A percentile compares a stretch with the other conserved stretches of the same genome.
phyloP scores from a whole-genome alignment of 2,329 filamentous ascomycete species.

The Neonectria ditissima region DNA sequence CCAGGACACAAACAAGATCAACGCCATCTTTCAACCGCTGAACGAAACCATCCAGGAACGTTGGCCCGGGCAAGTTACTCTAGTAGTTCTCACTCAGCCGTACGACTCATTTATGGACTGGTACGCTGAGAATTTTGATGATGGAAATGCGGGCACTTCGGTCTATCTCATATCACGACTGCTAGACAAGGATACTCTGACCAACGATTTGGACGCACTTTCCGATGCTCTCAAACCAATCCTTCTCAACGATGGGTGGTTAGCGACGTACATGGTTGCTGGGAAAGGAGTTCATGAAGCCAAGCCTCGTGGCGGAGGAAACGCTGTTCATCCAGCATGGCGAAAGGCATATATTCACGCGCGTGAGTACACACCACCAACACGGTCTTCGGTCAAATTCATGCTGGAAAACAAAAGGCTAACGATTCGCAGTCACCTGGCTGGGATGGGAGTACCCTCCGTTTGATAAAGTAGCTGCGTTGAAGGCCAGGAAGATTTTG shows the following conservation, averaged over 20 bases:
- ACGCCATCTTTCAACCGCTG: slow-evolving; percentile 49
- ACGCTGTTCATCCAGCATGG: slow-evolving; percentile 64
- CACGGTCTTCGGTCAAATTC: too few relatives aligned
- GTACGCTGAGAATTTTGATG: slow-evolving; percentile 51
- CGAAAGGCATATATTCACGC: slow-evolving; percentile 56
- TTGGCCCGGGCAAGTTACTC: slow-evolving; percentile 45
- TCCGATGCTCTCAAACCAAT: slow-evolving; percentile 53
- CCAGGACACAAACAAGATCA: slow-evolving; percentile 42
- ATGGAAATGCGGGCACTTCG: slow-evolving; percentile 49
- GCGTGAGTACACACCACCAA: too few relatives aligned
- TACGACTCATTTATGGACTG: slow-evolving; percentile 52
- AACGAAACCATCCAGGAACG: slow-evolving; percentile 51
- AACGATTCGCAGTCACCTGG: too few relatives aligned
- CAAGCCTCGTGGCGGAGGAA: slow-evolving; percentile 56
- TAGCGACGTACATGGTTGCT: slow-evolving; percentile 55
- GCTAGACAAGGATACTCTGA: slow-evolving; percentile 53
- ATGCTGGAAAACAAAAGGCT: too few relatives aligned
- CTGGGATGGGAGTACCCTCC: too few relatives aligned
- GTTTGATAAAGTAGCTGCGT: too few relatives aligned
- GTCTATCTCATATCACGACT: slow-evolving; percentile 57
- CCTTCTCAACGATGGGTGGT: slow-evolving; percentile 41
- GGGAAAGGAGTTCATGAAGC: slow-evolving; percentile 58
- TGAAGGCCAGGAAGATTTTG: too few relatives aligned
- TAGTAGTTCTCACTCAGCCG: slow-evolving; percentile 30
- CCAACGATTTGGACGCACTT: slow-evolving; percentile 42